Percentiles rank a stretch among this genome's conserved stretches.
phyloP scores from a whole-genome alignment of 495 filamentous ascomycete species.

The Platismatia glauca region DNA sequence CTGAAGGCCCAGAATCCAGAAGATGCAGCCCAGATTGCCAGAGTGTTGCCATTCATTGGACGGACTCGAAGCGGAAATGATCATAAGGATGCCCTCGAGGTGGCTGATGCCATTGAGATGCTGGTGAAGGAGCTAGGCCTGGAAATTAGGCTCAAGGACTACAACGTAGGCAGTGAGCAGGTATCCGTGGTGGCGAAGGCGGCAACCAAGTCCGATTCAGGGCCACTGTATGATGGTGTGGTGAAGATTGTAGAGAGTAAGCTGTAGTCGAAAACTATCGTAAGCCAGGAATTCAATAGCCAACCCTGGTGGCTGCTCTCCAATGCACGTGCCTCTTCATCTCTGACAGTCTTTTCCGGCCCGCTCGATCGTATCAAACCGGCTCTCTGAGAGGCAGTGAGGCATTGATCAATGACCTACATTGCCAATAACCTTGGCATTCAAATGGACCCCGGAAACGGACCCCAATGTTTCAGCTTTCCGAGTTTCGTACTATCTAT shows the following conservation, averaged over 20 bases:
- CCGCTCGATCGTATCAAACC: not conserved
- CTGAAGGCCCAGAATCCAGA: constrained; percentile 33
- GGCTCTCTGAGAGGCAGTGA: not conserved
- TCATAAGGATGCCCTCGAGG: constrained; percentile 18
- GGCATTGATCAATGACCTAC: too few relatives aligned
- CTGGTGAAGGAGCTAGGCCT: constrained; percentile 33
- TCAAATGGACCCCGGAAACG: too few relatives aligned
- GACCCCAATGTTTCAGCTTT: not conserved
- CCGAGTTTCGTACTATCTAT: too few relatives aligned
- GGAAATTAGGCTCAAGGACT: constrained; percentile 18
- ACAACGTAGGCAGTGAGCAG: constrained; percentile 19
- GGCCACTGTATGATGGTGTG: not conserved
- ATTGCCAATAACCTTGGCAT: too few relatives aligned
- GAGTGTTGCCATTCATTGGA: constrained; percentile 34
- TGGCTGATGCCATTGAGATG: constrained; percentile 22
- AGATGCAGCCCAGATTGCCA: constrained; percentile 37
- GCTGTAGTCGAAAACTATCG: not conserved
- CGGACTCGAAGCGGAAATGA: constrained; percentile 29
- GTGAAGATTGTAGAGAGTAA: not conserved
- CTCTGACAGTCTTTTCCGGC: not conserved
- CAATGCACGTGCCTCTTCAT: not conserved
- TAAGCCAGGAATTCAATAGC: not conserved
- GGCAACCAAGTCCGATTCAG: constrained; percentile 6
- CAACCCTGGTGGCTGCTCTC: not conserved
- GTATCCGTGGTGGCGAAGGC: constrained; percentile 11